phyloP scores from a whole-genome alignment of 805 yeast genomes.

The Candida montana region DNA sequence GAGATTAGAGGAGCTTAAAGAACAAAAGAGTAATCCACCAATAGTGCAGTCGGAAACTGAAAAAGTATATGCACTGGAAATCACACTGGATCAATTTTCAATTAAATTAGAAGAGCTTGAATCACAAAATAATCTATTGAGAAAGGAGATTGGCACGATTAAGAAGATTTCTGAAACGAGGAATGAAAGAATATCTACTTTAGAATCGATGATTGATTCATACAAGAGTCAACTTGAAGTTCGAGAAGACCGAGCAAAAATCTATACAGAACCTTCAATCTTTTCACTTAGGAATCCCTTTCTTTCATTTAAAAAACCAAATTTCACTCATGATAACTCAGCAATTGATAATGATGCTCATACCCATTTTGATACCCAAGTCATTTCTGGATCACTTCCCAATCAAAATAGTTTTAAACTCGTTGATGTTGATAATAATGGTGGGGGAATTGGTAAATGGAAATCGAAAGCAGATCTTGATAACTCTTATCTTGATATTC shows the following conservation, averaged over 20 bases:
- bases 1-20: constrained; percentile 34
- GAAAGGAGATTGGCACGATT: constrained; percentile 49
- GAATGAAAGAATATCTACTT: constrained; percentile 47
- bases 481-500: neutral
- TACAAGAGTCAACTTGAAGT: constrained; percentile 32
- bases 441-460: constrained; percentile 1
- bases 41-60: constrained; percentile 29
- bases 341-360: constrained; percentile 1
- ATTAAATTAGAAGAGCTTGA: constrained; percentile 59
- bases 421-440: neutral
- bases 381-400: neutral
- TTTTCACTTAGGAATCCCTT: constrained; percentile 18
- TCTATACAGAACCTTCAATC: constrained; percentile 8
- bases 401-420: neutral
- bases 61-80: constrained; percentile 49
- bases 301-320: constrained; percentile 6
- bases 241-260: constrained; percentile 4
- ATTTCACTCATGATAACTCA: neutral
- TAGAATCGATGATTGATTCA: constrained; percentile 45
- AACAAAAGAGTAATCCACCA: constrained; percentile 21
- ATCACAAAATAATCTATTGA: constrained; percentile 50
- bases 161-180: constrained; percentile 54
- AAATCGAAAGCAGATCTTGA: neutral
- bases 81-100: constrained; percentile 50
- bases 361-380: neutral